A percentile compares a stretch with the other conserved stretches of the same genome.
Conservation (phyloP, 1,284 basidiomycete genomes). For the Meira miltonrushii region DNA sequence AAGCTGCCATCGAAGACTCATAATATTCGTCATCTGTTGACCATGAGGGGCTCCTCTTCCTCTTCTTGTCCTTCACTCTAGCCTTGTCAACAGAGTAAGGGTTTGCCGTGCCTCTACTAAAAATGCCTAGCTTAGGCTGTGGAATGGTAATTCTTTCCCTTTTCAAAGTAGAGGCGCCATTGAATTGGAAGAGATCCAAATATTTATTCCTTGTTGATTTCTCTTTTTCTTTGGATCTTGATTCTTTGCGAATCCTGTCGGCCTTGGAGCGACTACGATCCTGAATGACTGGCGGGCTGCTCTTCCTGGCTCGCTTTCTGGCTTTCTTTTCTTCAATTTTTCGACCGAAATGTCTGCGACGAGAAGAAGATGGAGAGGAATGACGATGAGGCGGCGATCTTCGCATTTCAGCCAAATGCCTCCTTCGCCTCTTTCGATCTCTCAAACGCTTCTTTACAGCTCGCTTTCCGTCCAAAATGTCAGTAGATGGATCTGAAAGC, state of each 20-base stretch:
- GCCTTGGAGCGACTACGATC: slow-evolving; percentile 1
- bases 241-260: background rate
- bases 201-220: background rate
- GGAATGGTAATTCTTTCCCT: background rate
- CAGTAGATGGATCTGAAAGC: too few species aligned
- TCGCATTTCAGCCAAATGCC: too few species aligned
- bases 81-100: background rate
- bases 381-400: background rate
- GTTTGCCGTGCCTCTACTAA: background rate
- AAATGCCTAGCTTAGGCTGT: background rate
- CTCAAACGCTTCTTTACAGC: too few species aligned
- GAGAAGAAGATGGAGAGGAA: background rate
- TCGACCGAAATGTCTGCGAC: background rate
- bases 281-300: background rate
- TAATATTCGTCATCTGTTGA: too few species aligned
- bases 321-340: background rate
- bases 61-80: too few species aligned
- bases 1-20: too few species aligned
- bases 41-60: too few species aligned
- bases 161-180: background rate
- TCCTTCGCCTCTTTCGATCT: too few species aligned
- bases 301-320: background rate
- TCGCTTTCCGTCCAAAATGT: too few species aligned
- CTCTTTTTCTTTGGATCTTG: background rate
- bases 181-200: background rate